These are phyloP conservation scores for Zygoascus tannicola DNA, from an alignment of 805 yeast genomes.

Conservation along the genomic window DNA sequence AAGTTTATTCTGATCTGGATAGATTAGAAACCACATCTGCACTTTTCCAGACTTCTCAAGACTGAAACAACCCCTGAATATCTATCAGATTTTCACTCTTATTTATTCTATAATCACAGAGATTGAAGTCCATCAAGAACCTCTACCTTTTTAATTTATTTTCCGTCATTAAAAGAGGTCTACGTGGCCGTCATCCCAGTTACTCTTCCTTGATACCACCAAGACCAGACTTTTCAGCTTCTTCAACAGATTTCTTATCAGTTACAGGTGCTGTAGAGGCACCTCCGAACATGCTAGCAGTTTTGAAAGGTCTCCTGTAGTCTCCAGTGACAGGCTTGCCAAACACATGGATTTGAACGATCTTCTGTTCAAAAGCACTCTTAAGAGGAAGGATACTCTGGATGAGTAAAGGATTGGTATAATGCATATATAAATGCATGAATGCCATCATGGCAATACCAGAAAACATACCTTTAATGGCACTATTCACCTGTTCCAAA, in stretches of 20 bases:
- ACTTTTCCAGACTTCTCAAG: neutral
- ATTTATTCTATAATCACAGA: too few species aligned
- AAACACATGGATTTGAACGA: constrained; percentile 83
- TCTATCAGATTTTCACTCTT: too few species aligned
- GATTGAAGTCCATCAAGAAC: too few species aligned
- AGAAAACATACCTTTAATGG: constrained; percentile 75
- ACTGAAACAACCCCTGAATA: too few species aligned
- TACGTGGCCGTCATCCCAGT: too few species aligned
- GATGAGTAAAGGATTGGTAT: constrained; percentile 93
- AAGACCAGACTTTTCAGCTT: constrained; percentile 74
- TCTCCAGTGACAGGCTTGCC: constrained; percentile 79
- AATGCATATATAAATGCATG: constrained; percentile 96
- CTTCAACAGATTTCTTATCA: constrained; percentile 78
- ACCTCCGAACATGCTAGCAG: constrained; percentile 67
- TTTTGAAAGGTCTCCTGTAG: constrained; percentile 93
- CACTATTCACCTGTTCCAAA: constrained; percentile 69
- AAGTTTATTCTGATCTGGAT: neutral
- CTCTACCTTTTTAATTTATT: too few species aligned
- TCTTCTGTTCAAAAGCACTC: constrained; percentile 79
- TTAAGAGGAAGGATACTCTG: constrained; percentile 87
- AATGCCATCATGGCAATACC: constrained; percentile 94
- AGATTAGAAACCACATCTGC: neutral
- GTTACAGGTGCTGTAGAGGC: constrained; percentile 51
- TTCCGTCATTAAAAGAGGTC: too few species aligned
- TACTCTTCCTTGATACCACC: constrained; percentile 81